Conservation (phyloP, 2,329 filamentous ascomycete species). For the Fusarium sp. region DNA sequence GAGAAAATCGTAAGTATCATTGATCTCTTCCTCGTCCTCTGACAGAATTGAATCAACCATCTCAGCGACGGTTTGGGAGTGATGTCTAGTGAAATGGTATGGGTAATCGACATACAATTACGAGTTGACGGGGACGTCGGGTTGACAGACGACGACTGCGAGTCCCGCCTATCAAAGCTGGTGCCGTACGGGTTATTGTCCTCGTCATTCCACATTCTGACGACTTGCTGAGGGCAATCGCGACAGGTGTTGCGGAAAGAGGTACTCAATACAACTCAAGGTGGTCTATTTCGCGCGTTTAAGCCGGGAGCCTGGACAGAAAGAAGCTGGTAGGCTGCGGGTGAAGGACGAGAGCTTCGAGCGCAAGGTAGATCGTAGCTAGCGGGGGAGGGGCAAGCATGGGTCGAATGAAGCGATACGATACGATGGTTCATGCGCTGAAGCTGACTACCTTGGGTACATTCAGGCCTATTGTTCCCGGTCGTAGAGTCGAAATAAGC, state of each 20-base stretch:
- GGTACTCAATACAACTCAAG: not conserved
- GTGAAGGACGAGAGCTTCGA: slow-evolving; percentile 33
- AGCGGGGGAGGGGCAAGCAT: slow-evolving; percentile 39
- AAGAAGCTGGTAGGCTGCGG: slow-evolving; percentile 16
- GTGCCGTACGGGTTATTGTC: slow-evolving; percentile 95
- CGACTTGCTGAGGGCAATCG: slow-evolving; percentile 23
- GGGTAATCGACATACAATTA: slow-evolving; percentile 62
- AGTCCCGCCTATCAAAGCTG: slow-evolving; percentile 89
- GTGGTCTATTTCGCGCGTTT: slow-evolving; percentile 25
- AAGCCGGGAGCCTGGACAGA: slow-evolving; percentile 31
- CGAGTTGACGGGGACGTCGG: slow-evolving; percentile 69
- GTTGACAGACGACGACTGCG: slow-evolving; percentile 75
- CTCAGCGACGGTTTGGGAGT: not conserved
- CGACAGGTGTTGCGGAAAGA: slow-evolving; percentile 7
- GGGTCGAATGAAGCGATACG: slow-evolving; percentile 17
- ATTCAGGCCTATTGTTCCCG: slow-evolving; percentile 32
- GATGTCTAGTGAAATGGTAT: not conserved
- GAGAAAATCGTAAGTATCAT: slow-evolving; percentile 19
- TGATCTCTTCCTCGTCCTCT: not conserved
- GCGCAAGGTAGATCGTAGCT: slow-evolving; percentile 31
- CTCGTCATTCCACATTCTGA: slow-evolving; percentile 96
- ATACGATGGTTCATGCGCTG: slow-evolving; percentile 12
- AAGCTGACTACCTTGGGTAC: slow-evolving; percentile 4
- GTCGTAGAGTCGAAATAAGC: not conserved
- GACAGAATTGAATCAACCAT: slow-evolving; percentile 5